These are phyloP conservation scores for Wickerhamiella hasegawae DNA, from an alignment of 805 yeast genomes.

Conservation along the genomic window DNA sequence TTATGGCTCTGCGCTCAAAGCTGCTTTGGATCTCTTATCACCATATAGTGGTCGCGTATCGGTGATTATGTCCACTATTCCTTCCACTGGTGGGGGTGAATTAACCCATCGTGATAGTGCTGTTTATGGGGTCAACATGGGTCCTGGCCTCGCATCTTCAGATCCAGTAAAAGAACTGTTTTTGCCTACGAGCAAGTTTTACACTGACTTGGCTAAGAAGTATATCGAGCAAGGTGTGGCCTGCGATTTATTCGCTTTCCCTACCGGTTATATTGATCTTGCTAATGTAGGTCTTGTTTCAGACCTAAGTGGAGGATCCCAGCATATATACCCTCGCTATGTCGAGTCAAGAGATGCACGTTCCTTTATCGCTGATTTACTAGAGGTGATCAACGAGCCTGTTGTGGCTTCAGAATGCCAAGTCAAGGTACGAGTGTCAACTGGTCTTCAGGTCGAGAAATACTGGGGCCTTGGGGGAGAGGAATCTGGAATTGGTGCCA, in stretches of 20 bases:
- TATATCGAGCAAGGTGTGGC: constrained; percentile 48
- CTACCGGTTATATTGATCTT: constrained; percentile 51
- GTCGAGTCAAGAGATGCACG: constrained; percentile 53
- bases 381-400: constrained; percentile 5
- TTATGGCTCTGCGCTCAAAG: constrained; percentile 62
- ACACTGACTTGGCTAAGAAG: constrained; percentile 40
- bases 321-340: constrained; percentile 52
- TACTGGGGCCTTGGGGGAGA: constrained; percentile 39
- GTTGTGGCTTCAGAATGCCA: constrained; percentile 68
- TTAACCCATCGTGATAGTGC: constrained; percentile 20
- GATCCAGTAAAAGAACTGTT: constrained; percentile 32
- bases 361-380: constrained; percentile 37
- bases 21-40: constrained; percentile 46
- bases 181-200: constrained; percentile 45
- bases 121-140: constrained; percentile 5
- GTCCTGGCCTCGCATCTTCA: constrained; percentile 16
- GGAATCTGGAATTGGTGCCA: constrained; percentile 26
- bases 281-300: constrained; percentile 56
- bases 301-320: constrained; percentile 51
- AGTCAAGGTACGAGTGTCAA: constrained; percentile 72
- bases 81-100: constrained; percentile 70
- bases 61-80: constrained; percentile 48
- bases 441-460: constrained; percentile 64
- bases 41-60: constrained; percentile 64
- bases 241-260: constrained; percentile 57